Conservation (phyloP, 352 stramenopile genomes). For the Thalassiosira sp. region DNA sequence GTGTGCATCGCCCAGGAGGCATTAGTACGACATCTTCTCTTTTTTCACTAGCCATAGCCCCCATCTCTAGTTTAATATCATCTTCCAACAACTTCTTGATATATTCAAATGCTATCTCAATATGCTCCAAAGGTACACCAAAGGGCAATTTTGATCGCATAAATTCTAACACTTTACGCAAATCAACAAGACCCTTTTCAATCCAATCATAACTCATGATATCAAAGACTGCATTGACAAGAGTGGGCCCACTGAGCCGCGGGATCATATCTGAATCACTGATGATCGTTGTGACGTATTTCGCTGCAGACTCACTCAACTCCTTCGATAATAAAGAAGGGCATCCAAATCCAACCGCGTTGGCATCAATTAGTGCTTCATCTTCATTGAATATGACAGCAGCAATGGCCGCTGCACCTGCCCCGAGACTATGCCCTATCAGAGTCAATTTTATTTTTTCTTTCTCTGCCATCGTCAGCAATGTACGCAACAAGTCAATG, state of each 20-base stretch:
- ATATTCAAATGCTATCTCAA: constrained; percentile 13
- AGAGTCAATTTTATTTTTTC: constrained; percentile 40
- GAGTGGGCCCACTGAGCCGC: constrained; percentile 23
- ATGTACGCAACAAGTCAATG: constrained; percentile 16
- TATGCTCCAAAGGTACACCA: constrained; percentile 7
- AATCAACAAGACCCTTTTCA: constrained; percentile 23
- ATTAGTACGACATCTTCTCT: constrained; percentile 22
- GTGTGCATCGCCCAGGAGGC: constrained; percentile 27
- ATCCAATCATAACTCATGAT: constrained; percentile 48
- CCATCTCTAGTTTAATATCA: constrained; percentile 20
- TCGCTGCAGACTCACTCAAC: constrained; percentile 6
- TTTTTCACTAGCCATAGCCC: constrained; percentile 7
- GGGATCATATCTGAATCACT: constrained; percentile 43
- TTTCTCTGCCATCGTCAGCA: constrained; percentile 13
- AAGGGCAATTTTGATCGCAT: constrained; percentile 14
- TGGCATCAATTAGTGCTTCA: constrained; percentile 28
- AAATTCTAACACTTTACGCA: constrained; percentile 7
- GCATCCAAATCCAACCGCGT: constrained; percentile 41
- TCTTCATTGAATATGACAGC: constrained; percentile 44
- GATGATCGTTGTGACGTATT: constrained; percentile 39
- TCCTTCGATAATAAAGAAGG: constrained; percentile 31
- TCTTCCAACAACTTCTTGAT: constrained; percentile 24
- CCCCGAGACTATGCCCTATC: constrained; percentile 36
- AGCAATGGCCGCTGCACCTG: constrained; percentile 40
- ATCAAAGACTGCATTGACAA: constrained; percentile 40